These are phyloP conservation scores for Mortierella alpina DNA, from an alignment of 192 early-diverging fungal species.

Conservation along the genomic window DNA sequence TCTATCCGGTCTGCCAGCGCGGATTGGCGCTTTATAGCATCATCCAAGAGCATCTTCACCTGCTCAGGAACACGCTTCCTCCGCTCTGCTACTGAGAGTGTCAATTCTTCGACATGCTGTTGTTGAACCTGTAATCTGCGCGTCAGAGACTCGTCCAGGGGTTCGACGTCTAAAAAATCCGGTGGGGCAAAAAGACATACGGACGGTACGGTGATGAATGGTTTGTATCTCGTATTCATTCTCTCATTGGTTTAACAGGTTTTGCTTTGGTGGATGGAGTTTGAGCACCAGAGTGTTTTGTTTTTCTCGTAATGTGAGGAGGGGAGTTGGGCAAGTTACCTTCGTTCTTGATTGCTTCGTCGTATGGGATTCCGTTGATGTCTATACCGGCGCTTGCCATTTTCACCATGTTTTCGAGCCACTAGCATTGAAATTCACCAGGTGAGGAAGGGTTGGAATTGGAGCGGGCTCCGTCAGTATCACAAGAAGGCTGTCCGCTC, in stretches of 20 bases:
- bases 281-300: neutral
- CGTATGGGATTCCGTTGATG: slow-evolving; percentile 53
- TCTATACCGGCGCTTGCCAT: slow-evolving; percentile 48
- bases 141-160: slow-evolving; percentile 50
- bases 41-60: slow-evolving; percentile 55
- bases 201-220: neutral
- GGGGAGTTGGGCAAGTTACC: slow-evolving; percentile 11
- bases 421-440: slow-evolving; percentile 25
- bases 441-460: neutral
- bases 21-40: slow-evolving; percentile 53
- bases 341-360: slow-evolving; percentile 46
- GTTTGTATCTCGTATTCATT: no score
- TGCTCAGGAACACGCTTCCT: slow-evolving; percentile 57
- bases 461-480: neutral
- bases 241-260: neutral
- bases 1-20: slow-evolving; percentile 48
- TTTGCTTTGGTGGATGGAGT: neutral
- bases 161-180: slow-evolving; percentile 42
- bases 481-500: neutral
- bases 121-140: slow-evolving; percentile 40
- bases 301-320: neutral
- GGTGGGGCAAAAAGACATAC: neutral
- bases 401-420: slow-evolving; percentile 49
- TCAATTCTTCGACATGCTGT: slow-evolving; percentile 44
- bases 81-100: slow-evolving; percentile 47